Conservation (phyloP, 148 eudicot genomes). For the Chenopodium formosanum region DNA sequence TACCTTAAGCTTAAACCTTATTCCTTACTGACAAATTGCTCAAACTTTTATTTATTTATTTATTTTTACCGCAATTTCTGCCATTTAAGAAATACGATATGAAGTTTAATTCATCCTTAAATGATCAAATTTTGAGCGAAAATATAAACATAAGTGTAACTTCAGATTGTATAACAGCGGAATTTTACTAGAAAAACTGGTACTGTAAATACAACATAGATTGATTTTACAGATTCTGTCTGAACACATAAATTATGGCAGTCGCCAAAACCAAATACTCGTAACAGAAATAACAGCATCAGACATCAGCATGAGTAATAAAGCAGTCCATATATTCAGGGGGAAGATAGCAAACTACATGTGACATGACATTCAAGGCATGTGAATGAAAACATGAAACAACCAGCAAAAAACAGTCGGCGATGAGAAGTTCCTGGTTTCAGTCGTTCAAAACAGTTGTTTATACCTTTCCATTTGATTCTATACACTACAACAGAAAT, state of each 20-base stretch:
- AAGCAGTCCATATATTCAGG: background rate
- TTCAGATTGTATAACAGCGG: background rate
- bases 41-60: background rate
- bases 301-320: background rate
- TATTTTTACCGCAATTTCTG: background rate
- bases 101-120: background rate
- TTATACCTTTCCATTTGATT: background rate
- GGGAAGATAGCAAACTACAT: background rate
- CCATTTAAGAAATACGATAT: background rate
- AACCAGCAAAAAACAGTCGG: background rate
- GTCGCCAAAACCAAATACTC: background rate
- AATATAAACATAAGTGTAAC: background rate
- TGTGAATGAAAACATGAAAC: background rate
- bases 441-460: background rate
- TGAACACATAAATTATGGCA: background rate
- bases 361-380: constrained; percentile 1
- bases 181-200: background rate
- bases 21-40: background rate
- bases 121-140: background rate
- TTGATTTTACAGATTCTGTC: background rate
- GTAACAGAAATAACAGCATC: background rate
- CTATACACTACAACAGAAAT: background rate
- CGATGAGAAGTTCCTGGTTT: background rate
- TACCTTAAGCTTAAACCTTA: no score
- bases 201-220: background rate